Conservation (phyloP, 2,329 filamentous ascomycete genomes). For the Sporothrix brasiliensis region DNA sequence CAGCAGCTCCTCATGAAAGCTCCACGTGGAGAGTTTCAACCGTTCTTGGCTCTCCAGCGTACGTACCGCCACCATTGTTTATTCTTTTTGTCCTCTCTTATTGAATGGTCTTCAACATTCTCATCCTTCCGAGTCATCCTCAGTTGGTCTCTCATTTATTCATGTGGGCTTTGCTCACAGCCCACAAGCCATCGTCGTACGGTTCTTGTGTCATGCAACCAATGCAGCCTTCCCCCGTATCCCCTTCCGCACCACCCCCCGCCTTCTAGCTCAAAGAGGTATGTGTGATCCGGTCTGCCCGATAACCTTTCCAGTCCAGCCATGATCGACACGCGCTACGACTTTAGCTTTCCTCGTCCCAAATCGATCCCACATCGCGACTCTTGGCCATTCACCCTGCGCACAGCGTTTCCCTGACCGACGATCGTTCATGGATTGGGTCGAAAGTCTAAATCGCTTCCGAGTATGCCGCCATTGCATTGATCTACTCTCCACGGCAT, state of each 20-base stretch:
- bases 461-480: no score
- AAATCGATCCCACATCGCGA: not conserved
- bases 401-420: not conserved
- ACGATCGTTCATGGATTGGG: not conserved
- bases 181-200: not conserved
- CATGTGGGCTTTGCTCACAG: not conserved
- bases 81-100: not conserved
- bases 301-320: not conserved
- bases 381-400: not conserved
- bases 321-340: not conserved
- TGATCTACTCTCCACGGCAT: not conserved
- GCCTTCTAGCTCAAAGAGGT: conserved; percentile 3
- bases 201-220: not conserved
- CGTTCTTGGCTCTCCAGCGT: not conserved
- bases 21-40: not conserved
- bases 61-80: not conserved
- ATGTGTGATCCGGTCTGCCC: not conserved
- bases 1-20: not conserved
- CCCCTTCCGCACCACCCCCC: not conserved
- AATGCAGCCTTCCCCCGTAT: not conserved
- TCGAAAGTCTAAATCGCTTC: no score
- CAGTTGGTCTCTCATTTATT: not conserved
- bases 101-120: not conserved
- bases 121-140: not conserved
- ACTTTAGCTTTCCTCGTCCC: not conserved